phyloP scores from a whole-genome alignment of 2,329 filamentous ascomycete species.

The Furcasterigmium furcatum region DNA sequence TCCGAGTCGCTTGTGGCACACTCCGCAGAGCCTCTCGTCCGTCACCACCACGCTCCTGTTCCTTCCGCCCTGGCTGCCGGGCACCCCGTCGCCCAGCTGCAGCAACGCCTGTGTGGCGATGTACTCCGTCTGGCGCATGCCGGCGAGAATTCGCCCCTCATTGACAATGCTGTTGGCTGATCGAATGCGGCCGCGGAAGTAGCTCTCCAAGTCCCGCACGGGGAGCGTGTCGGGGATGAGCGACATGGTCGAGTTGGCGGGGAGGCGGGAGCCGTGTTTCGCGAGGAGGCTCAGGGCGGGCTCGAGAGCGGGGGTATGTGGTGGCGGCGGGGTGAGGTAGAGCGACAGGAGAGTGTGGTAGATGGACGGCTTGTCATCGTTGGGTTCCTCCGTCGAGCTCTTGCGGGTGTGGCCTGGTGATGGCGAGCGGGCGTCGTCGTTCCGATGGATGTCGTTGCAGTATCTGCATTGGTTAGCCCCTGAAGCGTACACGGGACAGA shows the following conservation, averaged over 20 bases:
- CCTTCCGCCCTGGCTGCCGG: conserved; percentile 47
- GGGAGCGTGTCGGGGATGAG: conserved; percentile 81
- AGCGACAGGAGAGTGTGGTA: conserved; percentile 89
- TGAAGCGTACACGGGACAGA: not conserved
- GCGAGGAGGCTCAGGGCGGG: conserved; percentile 87
- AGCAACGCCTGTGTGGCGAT: conserved; percentile 73
- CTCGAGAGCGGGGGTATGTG: conserved; percentile 67
- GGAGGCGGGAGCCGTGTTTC: conserved; percentile 86
- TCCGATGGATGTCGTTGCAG: conserved; percentile 80
- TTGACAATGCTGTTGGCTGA: conserved; percentile 80
- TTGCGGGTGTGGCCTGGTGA: conserved; percentile 27
- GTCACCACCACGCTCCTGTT: conserved; percentile 72
- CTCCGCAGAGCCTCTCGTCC: conserved; percentile 85
- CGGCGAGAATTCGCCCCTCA: conserved; percentile 73
- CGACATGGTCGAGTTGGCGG: conserved; percentile 79
- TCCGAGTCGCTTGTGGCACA: conserved; percentile 90
- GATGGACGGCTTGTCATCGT: conserved; percentile 68
- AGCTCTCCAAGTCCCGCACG: conserved; percentile 76
- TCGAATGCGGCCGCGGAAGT: conserved; percentile 89
- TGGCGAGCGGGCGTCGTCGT: conserved; percentile 41
- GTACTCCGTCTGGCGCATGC: conserved; percentile 73
- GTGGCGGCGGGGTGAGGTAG: conserved; percentile 77
- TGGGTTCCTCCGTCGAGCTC: conserved; percentile 25
- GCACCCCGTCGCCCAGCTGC: conserved; percentile 66
- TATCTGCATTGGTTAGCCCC: conserved; percentile 51